Evolutionary conservation across 768 basidiomycete species (phyloP), one percentile per base, ranked within the genome.

Genomic region (Mycena chlorophos): DNA sequence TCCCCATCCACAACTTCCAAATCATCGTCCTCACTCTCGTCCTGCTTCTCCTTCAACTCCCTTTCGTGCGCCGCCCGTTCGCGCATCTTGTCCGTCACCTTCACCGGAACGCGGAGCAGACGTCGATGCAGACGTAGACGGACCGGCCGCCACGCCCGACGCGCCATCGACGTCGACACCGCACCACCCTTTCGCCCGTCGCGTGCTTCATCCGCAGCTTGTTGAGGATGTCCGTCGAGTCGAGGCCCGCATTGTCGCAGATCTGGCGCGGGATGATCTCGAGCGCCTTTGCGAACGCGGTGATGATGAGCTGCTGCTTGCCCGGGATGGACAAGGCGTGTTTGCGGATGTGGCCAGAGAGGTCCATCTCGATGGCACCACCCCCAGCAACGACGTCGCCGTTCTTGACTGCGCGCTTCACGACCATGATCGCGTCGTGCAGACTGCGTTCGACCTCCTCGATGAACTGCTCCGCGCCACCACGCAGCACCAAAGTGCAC

Each of bases 381-480:
- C 97, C 97, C 30, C 97, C 97, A 10, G 97, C 97, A 30, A 99
- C 97, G 49, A 99, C 88, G 52, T 96, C 91, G 38, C 92, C 94
- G 68, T 94, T 98, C 68, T 88, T 88, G 63, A 99, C 87, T 3
- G 97, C 95, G 50, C 97, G 82, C 74, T 97, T 97, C 40, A 99
- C 97, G n/a, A 99, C 95, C 95, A 98, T 98, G 65, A 98, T 93
- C 2, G 96, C 95, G 68, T 99, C 97, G 67, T 99, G 96, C 63
- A 99, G 73, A 83, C 92, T 94, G 54, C 97, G 78, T 72, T 98
- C 96, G 6, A 98, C 95, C 71, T 98, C 97, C 68, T 94, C 94
- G 58, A 98, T 98, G 72, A 99, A 98, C 70, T 99, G 97, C 66
- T 98, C 95, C 0, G 97, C 97, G 26, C 97, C 97, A 55, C 97